Conservation (phyloP, 176 grass and related monocot genomes). For the Areca catechu region DNA sequence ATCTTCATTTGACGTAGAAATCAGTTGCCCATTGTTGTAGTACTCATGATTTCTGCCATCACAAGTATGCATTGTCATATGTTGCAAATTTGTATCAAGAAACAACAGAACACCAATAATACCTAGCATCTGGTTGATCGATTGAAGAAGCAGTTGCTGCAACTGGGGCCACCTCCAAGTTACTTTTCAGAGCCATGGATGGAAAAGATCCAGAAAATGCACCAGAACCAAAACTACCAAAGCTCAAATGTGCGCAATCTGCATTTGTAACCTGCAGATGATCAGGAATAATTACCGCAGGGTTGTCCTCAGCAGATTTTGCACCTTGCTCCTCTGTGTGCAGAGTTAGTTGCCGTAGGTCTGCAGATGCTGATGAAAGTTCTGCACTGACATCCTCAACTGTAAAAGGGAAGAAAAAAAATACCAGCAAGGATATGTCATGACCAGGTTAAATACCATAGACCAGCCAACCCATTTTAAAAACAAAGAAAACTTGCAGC, state of each 20-base stretch:
- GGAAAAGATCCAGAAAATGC: conserved; percentile 87
- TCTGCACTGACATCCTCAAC: conserved; percentile 50
- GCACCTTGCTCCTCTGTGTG: conserved; percentile 37
- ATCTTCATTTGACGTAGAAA: conserved; percentile 33
- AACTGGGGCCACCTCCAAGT: conserved; percentile 33
- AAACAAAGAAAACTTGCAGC: too few relatives aligned
- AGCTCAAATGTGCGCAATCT: conserved; percentile 79
- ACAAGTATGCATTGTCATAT: conserved; percentile 9
- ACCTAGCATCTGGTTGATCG: conserved; percentile 72
- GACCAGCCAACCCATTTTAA: too few relatives aligned
- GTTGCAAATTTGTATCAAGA: conserved; percentile 3
- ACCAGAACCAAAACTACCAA: conserved; percentile 93
- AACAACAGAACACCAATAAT: neutral
- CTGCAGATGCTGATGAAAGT: conserved; percentile 36
- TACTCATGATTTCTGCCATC: conserved; percentile 68
- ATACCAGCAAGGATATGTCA: too few relatives aligned
- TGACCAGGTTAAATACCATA: too few relatives aligned
- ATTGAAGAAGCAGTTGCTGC: conserved; percentile 34
- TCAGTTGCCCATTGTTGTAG: conserved; percentile 38
- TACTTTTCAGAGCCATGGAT: conserved; percentile 34
- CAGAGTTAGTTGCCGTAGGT: conserved; percentile 63
- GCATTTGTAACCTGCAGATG: conserved; percentile 83
- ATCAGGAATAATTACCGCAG: conserved; percentile 97
- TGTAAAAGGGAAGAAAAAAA: conserved; percentile 15
- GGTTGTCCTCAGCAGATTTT: conserved; percentile 47